These are phyloP conservation scores for Chlorencoelia australis DNA, from an alignment of 2,329 filamentous ascomycete genomes.

Conservation along the genomic window DNA sequence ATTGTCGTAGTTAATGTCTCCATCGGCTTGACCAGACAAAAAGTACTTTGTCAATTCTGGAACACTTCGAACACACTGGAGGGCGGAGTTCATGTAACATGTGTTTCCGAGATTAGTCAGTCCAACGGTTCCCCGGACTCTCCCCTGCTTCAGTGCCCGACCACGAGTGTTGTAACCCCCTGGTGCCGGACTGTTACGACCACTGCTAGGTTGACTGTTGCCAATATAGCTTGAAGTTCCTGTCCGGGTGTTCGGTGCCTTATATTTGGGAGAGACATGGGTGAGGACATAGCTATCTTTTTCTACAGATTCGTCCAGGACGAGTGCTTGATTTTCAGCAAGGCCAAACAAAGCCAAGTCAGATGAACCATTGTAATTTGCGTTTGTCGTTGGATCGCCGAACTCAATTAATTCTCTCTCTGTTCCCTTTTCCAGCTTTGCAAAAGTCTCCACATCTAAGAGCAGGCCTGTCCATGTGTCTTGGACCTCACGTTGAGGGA, in stretches of 20 bases:
- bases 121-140: constrained; percentile 67
- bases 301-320: constrained; percentile 71
- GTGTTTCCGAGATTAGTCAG: constrained; percentile 90
- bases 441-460: constrained; percentile 47
- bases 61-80: constrained; percentile 89
- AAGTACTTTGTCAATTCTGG: constrained; percentile 94
- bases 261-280: constrained; percentile 26
- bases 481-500: constrained; percentile 17
- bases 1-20: constrained; percentile 78
- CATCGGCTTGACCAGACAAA: constrained; percentile 59
- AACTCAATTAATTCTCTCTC: constrained; percentile 54
- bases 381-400: constrained; percentile 61
- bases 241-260: constrained; percentile 11
- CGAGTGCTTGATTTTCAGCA: constrained; percentile 61
- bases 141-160: constrained; percentile 51
- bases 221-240: constrained; percentile 11
- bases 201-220: constrained; percentile 42
- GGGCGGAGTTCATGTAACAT: constrained; percentile 97
- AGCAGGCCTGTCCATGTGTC: constrained; percentile 35
- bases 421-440: constrained; percentile 48
- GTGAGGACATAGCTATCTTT: constrained; percentile 48
- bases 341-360: constrained; percentile 58
- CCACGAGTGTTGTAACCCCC: constrained; percentile 56
- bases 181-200: constrained; percentile 57
- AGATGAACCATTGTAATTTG: constrained; percentile 67